Conservation (phyloP, 208 protist genomes). For the Borovskyia barvae region DNA sequence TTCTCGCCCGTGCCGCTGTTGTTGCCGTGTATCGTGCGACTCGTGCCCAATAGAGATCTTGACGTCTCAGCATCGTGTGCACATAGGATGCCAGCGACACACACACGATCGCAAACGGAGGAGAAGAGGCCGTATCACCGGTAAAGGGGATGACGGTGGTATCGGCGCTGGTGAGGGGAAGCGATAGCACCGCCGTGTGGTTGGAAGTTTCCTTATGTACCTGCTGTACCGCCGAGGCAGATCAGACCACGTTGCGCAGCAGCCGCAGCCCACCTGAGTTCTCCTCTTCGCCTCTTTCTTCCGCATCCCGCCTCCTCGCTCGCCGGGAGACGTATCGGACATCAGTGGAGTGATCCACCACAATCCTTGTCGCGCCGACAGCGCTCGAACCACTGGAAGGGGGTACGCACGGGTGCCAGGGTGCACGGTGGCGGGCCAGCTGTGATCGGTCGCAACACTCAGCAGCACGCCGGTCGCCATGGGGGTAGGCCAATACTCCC, state of each 20-base stretch:
- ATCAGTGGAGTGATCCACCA: constrained; percentile 37
- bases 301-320: not conserved
- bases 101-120: not conserved
- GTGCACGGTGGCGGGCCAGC: constrained; percentile 47
- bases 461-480: constrained; percentile 48
- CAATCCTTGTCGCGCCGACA: constrained; percentile 10
- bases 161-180: not conserved
- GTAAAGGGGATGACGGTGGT: not conserved
- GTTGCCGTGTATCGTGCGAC: not conserved
- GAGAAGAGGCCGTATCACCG: not conserved
- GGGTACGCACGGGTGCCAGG: constrained; percentile 39
- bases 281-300: not conserved
- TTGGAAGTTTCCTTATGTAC: constrained; percentile 2
- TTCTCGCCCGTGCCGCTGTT: not conserved
- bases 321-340: not conserved
- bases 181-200: no score
- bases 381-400: constrained; percentile 20
- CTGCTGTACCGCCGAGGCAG: not conserved
- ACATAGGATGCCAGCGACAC: constrained; percentile 15
- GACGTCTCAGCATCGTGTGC: constrained; percentile 2
- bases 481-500: constrained; percentile 34
- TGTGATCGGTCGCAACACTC: constrained; percentile 22
- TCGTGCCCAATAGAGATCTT: constrained; percentile 8
- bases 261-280: constrained; percentile 2
- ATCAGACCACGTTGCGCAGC: not conserved